These are phyloP conservation scores for Grosmannia clavigera DNA, from an alignment of 2,329 filamentous ascomycete genomes.

Conservation along the genomic window DNA sequence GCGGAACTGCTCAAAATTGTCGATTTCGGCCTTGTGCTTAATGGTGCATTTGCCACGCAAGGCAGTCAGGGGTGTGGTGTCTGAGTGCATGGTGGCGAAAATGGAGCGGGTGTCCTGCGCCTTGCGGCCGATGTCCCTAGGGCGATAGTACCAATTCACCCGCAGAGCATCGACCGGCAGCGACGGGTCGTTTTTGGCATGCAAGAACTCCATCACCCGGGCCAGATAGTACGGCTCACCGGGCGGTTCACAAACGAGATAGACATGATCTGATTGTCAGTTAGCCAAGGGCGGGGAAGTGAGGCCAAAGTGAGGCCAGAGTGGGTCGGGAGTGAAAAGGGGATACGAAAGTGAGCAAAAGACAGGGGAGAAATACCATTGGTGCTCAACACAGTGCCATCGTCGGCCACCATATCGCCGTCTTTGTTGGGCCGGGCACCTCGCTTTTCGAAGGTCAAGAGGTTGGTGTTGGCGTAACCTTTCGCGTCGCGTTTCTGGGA, in stretches of 20 bases:
- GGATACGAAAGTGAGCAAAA: background rate
- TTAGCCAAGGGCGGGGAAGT: constrained; percentile 2
- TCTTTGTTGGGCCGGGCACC: constrained; percentile 53
- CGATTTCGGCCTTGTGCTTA: constrained; percentile 75
- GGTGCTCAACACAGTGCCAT: constrained; percentile 69
- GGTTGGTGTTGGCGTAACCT: constrained; percentile 57
- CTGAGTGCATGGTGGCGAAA: constrained; percentile 97
- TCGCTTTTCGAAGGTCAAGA: constrained; percentile 75
- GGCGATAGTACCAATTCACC: constrained; percentile 97
- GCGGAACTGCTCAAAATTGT: constrained; percentile 70
- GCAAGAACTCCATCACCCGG: constrained; percentile 96
- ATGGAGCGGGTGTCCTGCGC: constrained; percentile 82
- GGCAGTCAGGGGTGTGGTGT: constrained; percentile 83
- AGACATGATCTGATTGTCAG: constrained; percentile 57
- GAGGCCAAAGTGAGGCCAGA: background rate
- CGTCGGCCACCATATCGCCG: constrained; percentile 74
- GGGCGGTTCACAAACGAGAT: constrained; percentile 92
- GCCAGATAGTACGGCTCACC: constrained; percentile 97
- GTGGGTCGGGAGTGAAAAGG: background rate
- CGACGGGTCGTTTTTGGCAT: constrained; percentile 59
- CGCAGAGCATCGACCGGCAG: constrained; percentile 74
- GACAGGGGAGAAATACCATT: constrained; percentile 53
- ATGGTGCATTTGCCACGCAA: constrained; percentile 90
- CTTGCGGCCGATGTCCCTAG: constrained; percentile 88
- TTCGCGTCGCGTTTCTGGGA: constrained; percentile 16